phyloP scores from a whole-genome alignment of 306 rosid species.

The Quercus parvula region DNA sequence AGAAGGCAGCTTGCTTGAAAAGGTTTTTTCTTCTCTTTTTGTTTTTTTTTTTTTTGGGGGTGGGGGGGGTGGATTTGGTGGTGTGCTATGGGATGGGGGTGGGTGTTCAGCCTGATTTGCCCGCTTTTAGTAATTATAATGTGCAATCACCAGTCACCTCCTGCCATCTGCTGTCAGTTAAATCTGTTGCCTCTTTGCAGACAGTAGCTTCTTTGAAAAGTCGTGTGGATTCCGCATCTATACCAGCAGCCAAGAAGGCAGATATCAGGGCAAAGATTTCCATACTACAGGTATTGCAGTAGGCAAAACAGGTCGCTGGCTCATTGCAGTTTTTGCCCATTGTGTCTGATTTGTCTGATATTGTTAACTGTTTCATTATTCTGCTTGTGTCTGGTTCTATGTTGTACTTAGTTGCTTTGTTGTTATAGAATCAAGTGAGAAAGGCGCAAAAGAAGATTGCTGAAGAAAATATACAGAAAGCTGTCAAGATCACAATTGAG shows the following conservation, averaged over 20 bases:
- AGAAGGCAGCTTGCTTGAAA: constrained; percentile 79
- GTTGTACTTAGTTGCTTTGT: constrained; percentile 9
- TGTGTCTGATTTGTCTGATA: constrained; percentile 1
- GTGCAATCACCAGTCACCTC: not conserved
- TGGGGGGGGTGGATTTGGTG: no score
- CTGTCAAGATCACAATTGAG: constrained; percentile 59
- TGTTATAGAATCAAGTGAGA: constrained; percentile 62
- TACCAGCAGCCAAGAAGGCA: constrained; percentile 89
- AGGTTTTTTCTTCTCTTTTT: constrained; percentile 41
- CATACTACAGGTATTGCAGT: constrained; percentile 60
- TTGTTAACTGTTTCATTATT: not conserved
- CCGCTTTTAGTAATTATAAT: not conserved
- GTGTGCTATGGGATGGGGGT: no score
- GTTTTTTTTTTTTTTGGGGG: not conserved
- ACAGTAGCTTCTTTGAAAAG: constrained; percentile 72
- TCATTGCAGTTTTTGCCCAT: not conserved
- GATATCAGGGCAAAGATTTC: constrained; percentile 69
- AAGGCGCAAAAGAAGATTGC: constrained; percentile 86
- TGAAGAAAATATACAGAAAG: constrained; percentile 80
- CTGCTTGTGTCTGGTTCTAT: not conserved
- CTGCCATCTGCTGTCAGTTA: constrained; percentile 9
- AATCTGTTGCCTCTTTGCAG: constrained; percentile 31
- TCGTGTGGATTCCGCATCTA: constrained; percentile 70
- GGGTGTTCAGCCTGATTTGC: not conserved
- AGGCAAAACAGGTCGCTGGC: not conserved